Conservation (phyloP, 306 rosid species). For the Trifolium fragiferum region DNA sequence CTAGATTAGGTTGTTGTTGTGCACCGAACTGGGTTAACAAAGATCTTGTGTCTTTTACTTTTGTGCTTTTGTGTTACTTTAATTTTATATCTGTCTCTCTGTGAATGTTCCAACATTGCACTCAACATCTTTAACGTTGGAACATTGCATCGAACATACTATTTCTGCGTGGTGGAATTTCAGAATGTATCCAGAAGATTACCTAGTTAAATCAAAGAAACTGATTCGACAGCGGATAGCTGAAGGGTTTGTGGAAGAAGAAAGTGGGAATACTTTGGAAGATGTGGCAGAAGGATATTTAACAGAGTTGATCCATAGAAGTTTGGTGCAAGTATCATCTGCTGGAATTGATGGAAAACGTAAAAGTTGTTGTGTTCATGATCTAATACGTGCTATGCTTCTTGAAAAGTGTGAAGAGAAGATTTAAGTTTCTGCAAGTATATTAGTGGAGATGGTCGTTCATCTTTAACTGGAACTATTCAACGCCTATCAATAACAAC, state of each 20-base stretch:
- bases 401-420: too few species aligned
- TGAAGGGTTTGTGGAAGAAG: constrained; percentile 29
- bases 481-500: background rate
- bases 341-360: background rate
- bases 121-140: too few species aligned
- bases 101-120: too few species aligned
- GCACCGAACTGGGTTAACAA: too few species aligned
- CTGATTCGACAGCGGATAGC: constrained; percentile 12
- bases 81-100: too few species aligned
- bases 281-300: constrained; percentile 5
- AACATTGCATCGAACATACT: too few species aligned
- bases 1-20: too few species aligned
- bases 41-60: too few species aligned
- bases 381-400: background rate
- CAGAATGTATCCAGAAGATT: constrained; percentile 20
- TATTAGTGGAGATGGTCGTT: too few species aligned
- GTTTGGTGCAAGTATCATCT: background rate
- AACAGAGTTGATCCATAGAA: background rate
- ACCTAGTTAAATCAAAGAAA: background rate
- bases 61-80: too few species aligned
- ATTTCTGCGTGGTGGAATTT: too few species aligned
- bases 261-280: background rate
- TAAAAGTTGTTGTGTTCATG: background rate
- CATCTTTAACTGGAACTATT: background rate
- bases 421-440: background rate